Percentiles rank a stretch among this genome's conserved stretches.
Evolutionary conservation across 2,329 filamentous ascomycete genomes (phyloP).

Genomic region (Penicillium sp.): DNA sequence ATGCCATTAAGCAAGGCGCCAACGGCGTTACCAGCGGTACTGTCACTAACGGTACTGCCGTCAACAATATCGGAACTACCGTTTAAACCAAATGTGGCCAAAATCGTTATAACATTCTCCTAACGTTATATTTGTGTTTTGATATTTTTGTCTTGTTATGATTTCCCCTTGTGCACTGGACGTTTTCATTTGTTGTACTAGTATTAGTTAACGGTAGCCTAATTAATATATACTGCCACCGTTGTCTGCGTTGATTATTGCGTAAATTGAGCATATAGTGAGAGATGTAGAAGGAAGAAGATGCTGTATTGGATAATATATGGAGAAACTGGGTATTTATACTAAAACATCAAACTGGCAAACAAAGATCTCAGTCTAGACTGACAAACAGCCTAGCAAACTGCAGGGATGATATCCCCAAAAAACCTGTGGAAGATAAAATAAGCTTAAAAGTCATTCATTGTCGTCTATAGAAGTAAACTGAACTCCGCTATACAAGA

Average conservation of each 20-base stretch:
- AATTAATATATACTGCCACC: constrained; percentile 27
- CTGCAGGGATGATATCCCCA: too few relatives aligned
- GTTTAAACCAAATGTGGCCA: neutral
- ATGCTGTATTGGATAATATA: too few relatives aligned
- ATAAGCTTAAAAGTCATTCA: constrained; percentile 20
- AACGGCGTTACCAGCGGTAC: constrained; percentile 4
- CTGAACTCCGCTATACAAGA: constrained; percentile 15
- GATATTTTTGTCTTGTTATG: constrained; percentile 15
- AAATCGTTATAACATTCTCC: neutral
- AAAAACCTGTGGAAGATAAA: neutral
- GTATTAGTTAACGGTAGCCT: constrained; percentile 21
- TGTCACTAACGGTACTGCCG: neutral
- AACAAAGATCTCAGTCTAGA: too few relatives aligned
- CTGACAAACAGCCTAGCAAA: too few relatives aligned
- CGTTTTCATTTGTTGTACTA: constrained; percentile 15
- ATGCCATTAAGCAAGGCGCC: constrained; percentile 6
- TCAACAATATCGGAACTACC: constrained; percentile 2
- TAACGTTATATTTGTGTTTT: constrained; percentile 2
- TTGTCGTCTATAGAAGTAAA: constrained; percentile 21
- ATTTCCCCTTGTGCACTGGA: constrained; percentile 25
- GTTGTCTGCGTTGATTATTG: constrained; percentile 9
- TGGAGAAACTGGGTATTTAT: too few relatives aligned
- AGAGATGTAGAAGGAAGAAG: too few relatives aligned
- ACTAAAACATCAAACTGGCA: too few relatives aligned
- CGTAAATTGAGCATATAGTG: neutral